phyloP scores from a whole-genome alignment of 805 yeast species.

The Soucietia sequanensis region DNA sequence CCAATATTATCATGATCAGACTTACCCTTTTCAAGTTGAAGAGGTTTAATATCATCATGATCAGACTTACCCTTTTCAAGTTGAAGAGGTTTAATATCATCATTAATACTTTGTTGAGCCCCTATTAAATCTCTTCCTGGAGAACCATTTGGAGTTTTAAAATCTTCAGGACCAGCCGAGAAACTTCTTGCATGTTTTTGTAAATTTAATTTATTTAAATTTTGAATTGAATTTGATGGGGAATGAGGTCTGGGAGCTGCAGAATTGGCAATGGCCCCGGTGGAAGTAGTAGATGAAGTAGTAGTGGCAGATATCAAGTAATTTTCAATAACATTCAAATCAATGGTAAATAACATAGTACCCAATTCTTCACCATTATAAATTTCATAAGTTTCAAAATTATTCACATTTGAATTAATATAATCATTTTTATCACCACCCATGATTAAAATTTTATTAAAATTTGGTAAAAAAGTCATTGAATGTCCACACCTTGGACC shows the following conservation, averaged over 20 bases:
- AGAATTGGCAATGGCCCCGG: slow-evolving; percentile 1
- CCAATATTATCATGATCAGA: not conserved
- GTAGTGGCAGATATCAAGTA: slow-evolving; percentile 18
- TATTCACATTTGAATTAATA: slow-evolving; percentile 45
- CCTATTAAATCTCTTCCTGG: slow-evolving; percentile 24
- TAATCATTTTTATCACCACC: slow-evolving; percentile 88
- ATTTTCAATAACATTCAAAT: slow-evolving; percentile 43
- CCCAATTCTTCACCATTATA: slow-evolving; percentile 51
- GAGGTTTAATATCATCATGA: not conserved
- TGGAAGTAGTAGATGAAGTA: slow-evolving; percentile 15
- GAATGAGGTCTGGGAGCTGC: slow-evolving; percentile 6
- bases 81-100: not conserved
- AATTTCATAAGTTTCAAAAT: slow-evolving; percentile 52
- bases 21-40: not conserved
- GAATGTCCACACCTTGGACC: slow-evolving; percentile 92
- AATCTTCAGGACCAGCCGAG: slow-evolving; percentile 35
- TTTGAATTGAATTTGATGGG: slow-evolving; percentile 2
- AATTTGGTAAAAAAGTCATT: slow-evolving; percentile 64
- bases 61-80: not conserved
- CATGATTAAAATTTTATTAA: slow-evolving; percentile 74
- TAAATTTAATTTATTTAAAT: slow-evolving; percentile 7
- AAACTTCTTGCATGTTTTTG: slow-evolving; percentile 35
- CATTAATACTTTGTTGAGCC: not conserved
- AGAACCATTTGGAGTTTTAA: slow-evolving; percentile 28
- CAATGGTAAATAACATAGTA: slow-evolving; percentile 63